phyloP scores from a whole-genome alignment of 768 basidiomycete genomes.

The Termitomyces sp. region DNA sequence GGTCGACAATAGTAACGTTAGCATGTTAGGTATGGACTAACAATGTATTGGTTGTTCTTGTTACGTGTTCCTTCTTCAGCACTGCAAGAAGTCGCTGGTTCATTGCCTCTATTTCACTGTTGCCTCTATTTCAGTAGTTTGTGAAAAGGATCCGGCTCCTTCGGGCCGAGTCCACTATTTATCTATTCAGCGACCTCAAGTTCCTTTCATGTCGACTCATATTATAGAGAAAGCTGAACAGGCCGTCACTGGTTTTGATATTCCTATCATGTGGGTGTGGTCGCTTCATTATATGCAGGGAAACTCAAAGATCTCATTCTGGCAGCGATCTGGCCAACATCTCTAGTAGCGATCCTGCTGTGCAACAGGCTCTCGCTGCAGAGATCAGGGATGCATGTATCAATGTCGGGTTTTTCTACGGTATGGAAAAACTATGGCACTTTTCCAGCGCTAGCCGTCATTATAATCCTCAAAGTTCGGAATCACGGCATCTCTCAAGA shows the following conservation, averaged over 20 bases:
- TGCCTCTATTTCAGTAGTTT: no score
- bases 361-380: conserved; percentile 42
- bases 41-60: no score
- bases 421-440: conserved; percentile 25
- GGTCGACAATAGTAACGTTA: no score
- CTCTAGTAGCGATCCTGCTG: conserved; percentile 25
- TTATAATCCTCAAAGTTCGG: conserved; percentile 38
- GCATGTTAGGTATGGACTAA: no score
- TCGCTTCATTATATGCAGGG: background rate
- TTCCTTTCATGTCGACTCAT: conserved; percentile 18
- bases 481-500: conserved; percentile 69
- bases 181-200: no score
- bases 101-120: no score
- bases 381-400: conserved; percentile 73
- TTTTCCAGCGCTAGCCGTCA: background rate
- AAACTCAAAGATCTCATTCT: background rate
- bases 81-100: no score
- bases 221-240: conserved; percentile 16
- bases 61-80: no score
- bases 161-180: background rate
- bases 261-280: conserved; percentile 32
- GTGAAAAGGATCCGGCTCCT: background rate
- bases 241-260: conserved; percentile 23
- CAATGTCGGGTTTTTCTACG: conserved; percentile 82
- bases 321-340: conserved; percentile 41